phyloP scores from a whole-genome alignment of 2,329 filamentous ascomycete species.

The Aspergillus niger region DNA sequence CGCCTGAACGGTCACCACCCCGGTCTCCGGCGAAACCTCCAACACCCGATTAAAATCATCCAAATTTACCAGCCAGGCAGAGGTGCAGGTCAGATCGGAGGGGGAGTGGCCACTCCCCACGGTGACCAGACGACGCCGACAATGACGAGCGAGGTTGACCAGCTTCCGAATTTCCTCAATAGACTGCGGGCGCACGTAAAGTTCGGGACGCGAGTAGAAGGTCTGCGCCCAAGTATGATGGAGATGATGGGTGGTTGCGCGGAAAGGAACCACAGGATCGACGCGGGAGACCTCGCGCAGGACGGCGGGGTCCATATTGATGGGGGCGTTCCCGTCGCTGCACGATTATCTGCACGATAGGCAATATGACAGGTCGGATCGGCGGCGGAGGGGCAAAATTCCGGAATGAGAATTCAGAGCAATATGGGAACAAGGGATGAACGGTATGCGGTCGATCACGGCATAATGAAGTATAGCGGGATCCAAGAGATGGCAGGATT shows the following conservation, averaged over 20 bases:
- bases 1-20: conserved; percentile 76
- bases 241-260: conserved; percentile 68
- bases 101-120: conserved; percentile 93
- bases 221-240: conserved; percentile 96
- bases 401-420: no score
- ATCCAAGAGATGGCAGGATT: no score
- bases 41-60: conserved; percentile 77
- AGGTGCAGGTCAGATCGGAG: conserved; percentile 87
- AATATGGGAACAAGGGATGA: neutral
- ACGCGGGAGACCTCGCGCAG: conserved; percentile 59
- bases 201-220: conserved; percentile 83
- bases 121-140: conserved; percentile 77
- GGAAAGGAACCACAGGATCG: conserved; percentile 71
- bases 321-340: neutral
- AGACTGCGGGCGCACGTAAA: conserved; percentile 83
- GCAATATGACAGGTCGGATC: neutral
- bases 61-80: conserved; percentile 91
- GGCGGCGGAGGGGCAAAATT: neutral
- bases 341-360: neutral
- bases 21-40: conserved; percentile 65
- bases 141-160: conserved; percentile 76
- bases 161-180: conserved; percentile 81
- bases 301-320: conserved; percentile 49
- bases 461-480: neutral
- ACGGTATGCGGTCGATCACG: neutral